Evolutionary conservation across 176 grass and related monocot species (phyloP).

Genomic region (Triticum aestivum): DNA sequence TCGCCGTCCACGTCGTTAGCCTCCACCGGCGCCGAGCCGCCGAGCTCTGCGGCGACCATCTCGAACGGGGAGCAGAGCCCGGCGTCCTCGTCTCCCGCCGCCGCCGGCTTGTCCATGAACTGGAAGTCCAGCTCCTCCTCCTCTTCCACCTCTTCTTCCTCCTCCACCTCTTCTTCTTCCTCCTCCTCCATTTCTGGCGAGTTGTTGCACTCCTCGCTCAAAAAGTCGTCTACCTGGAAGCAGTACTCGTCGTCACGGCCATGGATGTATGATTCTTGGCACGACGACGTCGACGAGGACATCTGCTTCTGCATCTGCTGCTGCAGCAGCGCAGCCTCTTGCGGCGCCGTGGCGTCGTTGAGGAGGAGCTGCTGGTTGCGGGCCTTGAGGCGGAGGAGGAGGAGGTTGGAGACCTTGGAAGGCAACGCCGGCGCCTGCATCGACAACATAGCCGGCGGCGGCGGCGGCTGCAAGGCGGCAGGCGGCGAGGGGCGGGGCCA

Average conservation of each 20-base stretch:
- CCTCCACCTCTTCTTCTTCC: background rate
- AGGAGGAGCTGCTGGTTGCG: constrained; percentile 30
- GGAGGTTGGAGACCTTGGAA: constrained; percentile 49
- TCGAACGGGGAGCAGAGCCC: constrained; percentile 62
- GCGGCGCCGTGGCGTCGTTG: background rate
- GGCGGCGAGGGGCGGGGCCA: constrained; percentile 27
- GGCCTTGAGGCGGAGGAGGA: constrained; percentile 24
- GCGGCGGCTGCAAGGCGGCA: background rate
- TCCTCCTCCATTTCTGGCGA: constrained; percentile 35
- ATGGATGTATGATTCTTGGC: background rate
- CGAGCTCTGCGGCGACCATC: constrained; percentile 36
- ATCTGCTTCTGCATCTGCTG: background rate
- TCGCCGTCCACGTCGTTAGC: background rate
- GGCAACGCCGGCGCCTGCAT: constrained; percentile 30
- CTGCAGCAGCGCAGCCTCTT: background rate
- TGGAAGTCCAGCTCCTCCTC: constrained; percentile 49
- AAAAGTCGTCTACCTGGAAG: constrained; percentile 56
- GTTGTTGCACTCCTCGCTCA: constrained; percentile 43
- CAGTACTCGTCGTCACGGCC: constrained; percentile 25
- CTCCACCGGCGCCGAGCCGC: background rate
- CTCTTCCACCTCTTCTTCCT: constrained; percentile 13
- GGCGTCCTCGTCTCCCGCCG: constrained; percentile 11
- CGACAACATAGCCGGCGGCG: background rate
- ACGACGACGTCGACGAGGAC: background rate
- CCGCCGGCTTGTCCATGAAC: constrained; percentile 60